Conservation (phyloP, 2,329 filamentous ascomycete species). For the Colletotrichum siamense region DNA sequence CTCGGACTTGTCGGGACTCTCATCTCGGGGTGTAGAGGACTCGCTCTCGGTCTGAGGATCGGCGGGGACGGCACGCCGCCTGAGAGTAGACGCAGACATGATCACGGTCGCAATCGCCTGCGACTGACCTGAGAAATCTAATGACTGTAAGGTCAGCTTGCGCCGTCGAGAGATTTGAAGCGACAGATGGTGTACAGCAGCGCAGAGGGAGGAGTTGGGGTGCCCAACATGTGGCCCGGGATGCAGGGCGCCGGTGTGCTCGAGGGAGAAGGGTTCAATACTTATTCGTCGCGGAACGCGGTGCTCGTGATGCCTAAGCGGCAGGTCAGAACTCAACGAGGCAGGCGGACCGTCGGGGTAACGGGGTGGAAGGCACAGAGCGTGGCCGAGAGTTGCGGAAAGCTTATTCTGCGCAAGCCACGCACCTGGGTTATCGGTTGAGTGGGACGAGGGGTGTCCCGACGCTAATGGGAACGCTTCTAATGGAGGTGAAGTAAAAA, state of each 20-base stretch:
- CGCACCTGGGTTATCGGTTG: not conserved
- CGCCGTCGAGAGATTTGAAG: not conserved
- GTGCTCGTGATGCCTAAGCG: not conserved
- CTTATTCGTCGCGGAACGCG: not conserved
- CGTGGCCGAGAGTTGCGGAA: not conserved
- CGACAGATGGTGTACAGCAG: not conserved
- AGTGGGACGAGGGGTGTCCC: not conserved
- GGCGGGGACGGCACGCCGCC: constrained; percentile 28
- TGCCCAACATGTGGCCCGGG: not conserved
- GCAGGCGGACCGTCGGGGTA: not conserved
- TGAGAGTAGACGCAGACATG: constrained; percentile 13
- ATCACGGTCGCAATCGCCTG: not conserved
- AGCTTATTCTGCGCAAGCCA: not conserved
- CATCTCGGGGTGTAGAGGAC: constrained; percentile 29
- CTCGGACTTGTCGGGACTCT: constrained; percentile 36
- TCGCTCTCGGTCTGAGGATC: constrained; percentile 27
- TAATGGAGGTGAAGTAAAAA: not conserved
- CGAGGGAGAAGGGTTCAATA: not conserved
- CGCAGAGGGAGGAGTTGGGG: not conserved
- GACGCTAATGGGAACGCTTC: not conserved
- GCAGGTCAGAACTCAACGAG: not conserved
- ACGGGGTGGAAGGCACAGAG: not conserved
- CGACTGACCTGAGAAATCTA: not conserved
- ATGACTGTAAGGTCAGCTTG: not conserved
- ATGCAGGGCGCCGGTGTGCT: not conserved